phyloP scores from a whole-genome alignment of 345 rosid species.

The Luvunga scandens region DNA sequence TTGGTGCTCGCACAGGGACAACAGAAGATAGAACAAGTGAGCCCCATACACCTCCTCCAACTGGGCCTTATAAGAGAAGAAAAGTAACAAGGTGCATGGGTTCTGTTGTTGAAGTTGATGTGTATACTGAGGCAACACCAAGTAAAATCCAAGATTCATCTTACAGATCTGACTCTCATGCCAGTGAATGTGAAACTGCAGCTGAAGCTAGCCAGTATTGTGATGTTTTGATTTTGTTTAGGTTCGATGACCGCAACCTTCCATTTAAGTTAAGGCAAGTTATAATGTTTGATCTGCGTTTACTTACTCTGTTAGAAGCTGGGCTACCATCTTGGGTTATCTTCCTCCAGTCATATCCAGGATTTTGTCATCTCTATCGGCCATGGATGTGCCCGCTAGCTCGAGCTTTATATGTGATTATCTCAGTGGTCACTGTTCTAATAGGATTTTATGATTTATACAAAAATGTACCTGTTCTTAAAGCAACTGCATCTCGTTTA shows the following conservation, averaged over 20 bases:
- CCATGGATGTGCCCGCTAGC: conserved; percentile 99
- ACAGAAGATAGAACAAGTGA: conserved; percentile 27
- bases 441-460: conserved; percentile 94
- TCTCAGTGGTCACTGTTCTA: conserved; percentile 75
- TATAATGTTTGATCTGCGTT: conserved; percentile 68
- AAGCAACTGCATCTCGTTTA: conserved; percentile 80
- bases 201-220: conserved; percentile 55
- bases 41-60: conserved; percentile 72
- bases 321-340: conserved; percentile 99
- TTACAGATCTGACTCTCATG: conserved; percentile 22
- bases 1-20: conserved; percentile 29
- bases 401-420: conserved; percentile 74
- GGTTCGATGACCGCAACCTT: conserved; percentile 74
- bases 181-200: conserved; percentile 38
- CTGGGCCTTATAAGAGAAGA: conserved; percentile 78
- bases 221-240: conserved; percentile 73
- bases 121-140: conserved; percentile 60
- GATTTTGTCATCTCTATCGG: conserved; percentile 82
- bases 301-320: conserved; percentile 88
- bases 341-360: conserved; percentile 97
- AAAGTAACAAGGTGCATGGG: conserved; percentile 44
- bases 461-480: conserved; percentile 96
- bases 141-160: conserved; percentile 31
- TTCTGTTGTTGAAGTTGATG: conserved; percentile 53
- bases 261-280: conserved; percentile 76